Evolutionary conservation across 2,329 filamentous ascomycete genomes (phyloP), one percentile per base, ranked within the genome.

Genomic region (Exophiala mesophila): DNA sequence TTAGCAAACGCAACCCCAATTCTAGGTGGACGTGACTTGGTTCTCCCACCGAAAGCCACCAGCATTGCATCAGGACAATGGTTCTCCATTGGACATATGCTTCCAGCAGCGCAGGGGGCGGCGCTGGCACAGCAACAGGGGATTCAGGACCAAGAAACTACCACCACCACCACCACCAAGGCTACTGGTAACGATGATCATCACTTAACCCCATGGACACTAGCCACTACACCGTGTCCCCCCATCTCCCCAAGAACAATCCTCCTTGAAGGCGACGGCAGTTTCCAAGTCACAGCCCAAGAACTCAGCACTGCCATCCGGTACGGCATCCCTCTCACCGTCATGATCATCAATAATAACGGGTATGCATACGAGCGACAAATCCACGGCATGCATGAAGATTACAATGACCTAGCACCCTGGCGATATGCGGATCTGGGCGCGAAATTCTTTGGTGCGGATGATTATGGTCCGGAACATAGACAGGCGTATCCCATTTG

Each of bases 301-400:
- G 88, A 92, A 64, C 61, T 55, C 50, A 85, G 80, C 63, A 92
- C 87, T 8, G 90, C 94, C 75, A 77, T 94, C 51, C 76, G 82
- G 20, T 81, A 85, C 47, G 72, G 76, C 17, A 69, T 94, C 44
- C 81, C 82, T 49, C 78, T 85, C 15, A 90, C 88, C 57, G 81
- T 94, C 49, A 90, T 94, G 61, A 73, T 92, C 49, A 83, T 94
- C 54, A 88, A 85, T 72, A 94, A 94, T 61, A 79, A 89, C 29
- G 88, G 88, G 8, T 94, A 85, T 67, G 92, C 88, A 7, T 92
- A 94, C 61, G 88, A 95, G 67, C 80, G 88, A 20, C 85, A 79
- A 62, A 94, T 94, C 57, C 88, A 94, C 63, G 87, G 87, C 39
- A 83, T 83, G 79, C 71, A 88, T 6, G 85, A 78, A 21, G 62